Evolutionary conservation across 352 stramenopile genomes (phyloP).

Genomic region (Globisporangium splendens): DNA sequence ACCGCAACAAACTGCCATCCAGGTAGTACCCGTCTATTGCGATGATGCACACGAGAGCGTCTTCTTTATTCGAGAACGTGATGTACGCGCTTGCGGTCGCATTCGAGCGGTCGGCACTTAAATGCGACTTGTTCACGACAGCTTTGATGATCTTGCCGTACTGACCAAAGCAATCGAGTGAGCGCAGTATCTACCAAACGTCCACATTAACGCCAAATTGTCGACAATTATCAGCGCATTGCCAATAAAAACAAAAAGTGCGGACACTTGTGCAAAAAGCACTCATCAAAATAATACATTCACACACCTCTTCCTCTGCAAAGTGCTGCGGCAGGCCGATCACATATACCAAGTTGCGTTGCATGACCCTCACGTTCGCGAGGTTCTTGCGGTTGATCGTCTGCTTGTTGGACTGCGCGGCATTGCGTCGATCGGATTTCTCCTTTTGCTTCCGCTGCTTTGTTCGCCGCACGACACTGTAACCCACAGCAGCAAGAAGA

Average conservation of each 20-base stretch:
- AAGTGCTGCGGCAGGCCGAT: slow-evolving; percentile 88
- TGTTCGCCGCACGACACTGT: slow-evolving; percentile 65
- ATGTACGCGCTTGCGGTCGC: slow-evolving; percentile 91
- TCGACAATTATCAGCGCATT: no score
- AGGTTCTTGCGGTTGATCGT: slow-evolving; percentile 78
- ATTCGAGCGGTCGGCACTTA: slow-evolving; percentile 65
- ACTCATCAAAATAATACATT: background rate
- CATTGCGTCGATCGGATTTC: slow-evolving; percentile 70
- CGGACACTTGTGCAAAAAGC: no score
- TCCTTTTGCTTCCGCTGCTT: slow-evolving; percentile 86
- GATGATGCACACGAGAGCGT: slow-evolving; percentile 89
- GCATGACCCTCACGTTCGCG: slow-evolving; percentile 90
- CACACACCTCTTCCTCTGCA: slow-evolving; percentile 68
- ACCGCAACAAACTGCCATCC: slow-evolving; percentile 76
- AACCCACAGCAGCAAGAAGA: background rate
- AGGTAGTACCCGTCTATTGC: slow-evolving; percentile 89
- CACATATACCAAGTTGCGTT: slow-evolving; percentile 94
- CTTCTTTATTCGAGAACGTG: slow-evolving; percentile 89
- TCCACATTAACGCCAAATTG: no score
- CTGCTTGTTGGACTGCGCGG: slow-evolving; percentile 30
- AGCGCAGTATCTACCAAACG: slow-evolving; percentile 57
- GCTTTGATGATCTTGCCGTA: slow-evolving; percentile 94
- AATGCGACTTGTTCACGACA: slow-evolving; percentile 87
- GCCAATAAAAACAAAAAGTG: no score
- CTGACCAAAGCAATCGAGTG: slow-evolving; percentile 89